Evolutionary conservation across 23 red algal species (phyloP).

Genomic region (Agarophyton chilense): DNA sequence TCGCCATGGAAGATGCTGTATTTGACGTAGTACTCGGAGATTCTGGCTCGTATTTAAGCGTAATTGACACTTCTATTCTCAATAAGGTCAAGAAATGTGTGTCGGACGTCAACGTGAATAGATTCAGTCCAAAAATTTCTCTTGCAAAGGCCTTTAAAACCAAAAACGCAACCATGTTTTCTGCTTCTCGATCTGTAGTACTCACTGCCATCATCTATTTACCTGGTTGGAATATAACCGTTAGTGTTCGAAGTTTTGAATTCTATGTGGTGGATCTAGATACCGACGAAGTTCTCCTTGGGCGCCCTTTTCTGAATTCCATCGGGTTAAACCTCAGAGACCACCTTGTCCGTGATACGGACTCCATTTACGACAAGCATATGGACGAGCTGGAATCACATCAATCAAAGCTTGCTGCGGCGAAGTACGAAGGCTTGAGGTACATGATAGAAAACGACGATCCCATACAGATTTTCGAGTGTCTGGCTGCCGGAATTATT

Average conservation of each 20-base stretch:
- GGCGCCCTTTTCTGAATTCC: constrained; percentile 29
- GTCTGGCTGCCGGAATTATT: constrained; percentile 13
- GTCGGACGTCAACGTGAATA: background rate
- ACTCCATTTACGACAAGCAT: background rate
- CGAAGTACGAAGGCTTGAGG: background rate
- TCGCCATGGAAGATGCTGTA: background rate
- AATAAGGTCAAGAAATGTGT: background rate
- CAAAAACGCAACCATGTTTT: background rate
- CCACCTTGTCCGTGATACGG: background rate
- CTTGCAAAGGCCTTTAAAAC: constrained; percentile 14
- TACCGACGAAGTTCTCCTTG: constrained; percentile 34
- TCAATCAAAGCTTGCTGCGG: background rate
- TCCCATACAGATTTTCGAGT: constrained; percentile 1
- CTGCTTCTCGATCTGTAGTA: background rate
- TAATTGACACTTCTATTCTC: background rate
- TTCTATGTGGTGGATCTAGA: background rate
- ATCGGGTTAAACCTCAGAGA: constrained; percentile 32
- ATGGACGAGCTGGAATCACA: background rate
- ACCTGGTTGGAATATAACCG: constrained; percentile 17
- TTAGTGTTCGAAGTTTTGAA: background rate
- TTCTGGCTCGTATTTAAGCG: background rate
- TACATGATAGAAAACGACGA: background rate
- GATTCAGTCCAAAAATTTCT: background rate
- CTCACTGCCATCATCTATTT: constrained; percentile 18
- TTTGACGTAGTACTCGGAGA: constrained; percentile 4